A percentile compares a stretch with the other conserved stretches of the same genome.
phyloP scores from a whole-genome alignment of 805 yeast species.

The Candida rishiriensis region DNA sequence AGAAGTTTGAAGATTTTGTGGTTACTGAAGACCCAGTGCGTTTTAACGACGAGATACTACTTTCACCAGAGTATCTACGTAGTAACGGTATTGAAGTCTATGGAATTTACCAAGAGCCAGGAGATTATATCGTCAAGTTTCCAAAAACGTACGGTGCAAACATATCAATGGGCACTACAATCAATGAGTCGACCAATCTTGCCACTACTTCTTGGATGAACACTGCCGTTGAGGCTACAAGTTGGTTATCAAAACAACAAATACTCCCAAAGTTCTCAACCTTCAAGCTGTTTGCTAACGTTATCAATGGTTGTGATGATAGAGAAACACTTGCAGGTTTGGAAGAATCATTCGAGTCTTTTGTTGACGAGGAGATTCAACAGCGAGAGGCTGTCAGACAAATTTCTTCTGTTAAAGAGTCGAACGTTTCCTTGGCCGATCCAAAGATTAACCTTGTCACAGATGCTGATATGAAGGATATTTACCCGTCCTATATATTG shows the following conservation, averaged over 20 bases:
- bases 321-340: slow-evolving; percentile 32
- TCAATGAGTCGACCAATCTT: slow-evolving; percentile 54
- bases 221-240: slow-evolving; percentile 42
- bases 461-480: slow-evolving; percentile 46
- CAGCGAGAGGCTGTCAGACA: slow-evolving; percentile 36
- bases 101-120: slow-evolving; percentile 52
- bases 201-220: slow-evolving; percentile 56
- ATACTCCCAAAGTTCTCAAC: slow-evolving; percentile 51
- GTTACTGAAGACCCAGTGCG: slow-evolving; percentile 7
- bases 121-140: slow-evolving; percentile 54
- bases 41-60: slow-evolving; percentile 40
- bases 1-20: slow-evolving; percentile 24
- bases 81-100: slow-evolving; percentile 44
- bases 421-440: slow-evolving; percentile 7
- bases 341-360: slow-evolving; percentile 28
- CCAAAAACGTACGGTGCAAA: slow-evolving; percentile 51
- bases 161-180: slow-evolving; percentile 50
- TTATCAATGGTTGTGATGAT: slow-evolving; percentile 41
- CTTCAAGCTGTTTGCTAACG: slow-evolving; percentile 42
- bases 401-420: slow-evolving; percentile 30
- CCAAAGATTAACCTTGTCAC: slow-evolving; percentile 38
- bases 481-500: slow-evolving; percentile 52
- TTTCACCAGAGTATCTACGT: slow-evolving; percentile 47
- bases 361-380: slow-evolving; percentile 40
- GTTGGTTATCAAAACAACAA: slow-evolving; percentile 46